Evolutionary conservation across 441 rosid genomes (phyloP), one percentile per base, ranked within the genome.

Genomic region (Cnidoscolus chayamansa): DNA sequence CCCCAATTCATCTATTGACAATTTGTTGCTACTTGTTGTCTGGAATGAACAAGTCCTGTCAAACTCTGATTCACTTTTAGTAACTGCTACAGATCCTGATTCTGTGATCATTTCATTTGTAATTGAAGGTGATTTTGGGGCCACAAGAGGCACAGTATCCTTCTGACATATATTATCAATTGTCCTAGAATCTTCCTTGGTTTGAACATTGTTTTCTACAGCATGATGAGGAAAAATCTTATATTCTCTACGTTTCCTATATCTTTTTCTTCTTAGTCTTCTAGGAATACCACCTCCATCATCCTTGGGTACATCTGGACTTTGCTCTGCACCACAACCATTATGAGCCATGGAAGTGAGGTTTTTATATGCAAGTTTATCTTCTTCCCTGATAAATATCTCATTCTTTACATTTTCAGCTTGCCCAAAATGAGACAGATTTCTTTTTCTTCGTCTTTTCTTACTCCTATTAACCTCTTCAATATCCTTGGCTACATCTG

Each of bases 251-350:
- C 45, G 70, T 79, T 74, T 80, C 67, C 72, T 82, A 70, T 63
- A 77, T 77, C 87, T 84, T 76, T 84, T 85, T 79, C 81, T 81
- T 78, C 77, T 87, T 53, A 72, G 49, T 8, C 51, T 32, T 72
- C 62, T 53, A 35, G 74, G 68, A 62, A 62, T 71, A 63, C 19
- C 19, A 31, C 19, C 60, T 68, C 79, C 71, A 53, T 74, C 55
- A 55, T 49, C 37, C 68, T 77, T 72, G 47, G 56, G 57, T 73
- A 72, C 76, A 67, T 64, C 71, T 65, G n/a, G 32, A 48, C 48
- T 61, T 65, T 76, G 74, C 72, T 67, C 82, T 10, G 13, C 56
- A 69, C 47, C 68, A 69, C 71, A 72, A 47, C 67, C 19, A 60
- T 68, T 74, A 49, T 74, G 73, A 58, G 53, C 56, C 49, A 53